Evolutionary conservation across 2,329 filamentous ascomycete species (phyloP).

Genomic region (Aspergillus sp.): DNA sequence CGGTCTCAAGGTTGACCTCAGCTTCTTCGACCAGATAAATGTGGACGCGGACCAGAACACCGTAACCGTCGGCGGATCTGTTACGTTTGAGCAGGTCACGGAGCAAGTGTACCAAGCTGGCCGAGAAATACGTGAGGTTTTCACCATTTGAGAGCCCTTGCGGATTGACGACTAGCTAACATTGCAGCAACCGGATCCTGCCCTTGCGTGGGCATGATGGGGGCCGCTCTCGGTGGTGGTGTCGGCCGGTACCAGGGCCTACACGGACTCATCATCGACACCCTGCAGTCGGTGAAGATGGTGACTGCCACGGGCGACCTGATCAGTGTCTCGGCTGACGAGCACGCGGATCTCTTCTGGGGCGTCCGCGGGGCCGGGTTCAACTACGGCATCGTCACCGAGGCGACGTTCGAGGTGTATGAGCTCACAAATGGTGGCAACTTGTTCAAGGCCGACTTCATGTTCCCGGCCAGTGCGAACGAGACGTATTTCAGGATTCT

Average conservation of each 20-base stretch:
- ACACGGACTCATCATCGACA: constrained; percentile 9
- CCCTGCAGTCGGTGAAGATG: constrained; percentile 10
- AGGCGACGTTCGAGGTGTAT: constrained; percentile 23
- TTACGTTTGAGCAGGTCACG: background rate
- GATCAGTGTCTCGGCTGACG: constrained; percentile 20
- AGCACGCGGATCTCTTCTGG: constrained; percentile 34
- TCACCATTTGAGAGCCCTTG: background rate
- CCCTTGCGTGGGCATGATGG: constrained; percentile 5
- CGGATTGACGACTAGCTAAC: background rate
- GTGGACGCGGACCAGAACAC: constrained; percentile 1
- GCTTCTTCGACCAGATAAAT: background rate
- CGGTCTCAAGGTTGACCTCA: constrained; percentile 1
- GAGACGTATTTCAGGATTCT: too few species aligned
- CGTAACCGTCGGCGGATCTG: constrained; percentile 1
- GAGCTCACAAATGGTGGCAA: constrained; percentile 8
- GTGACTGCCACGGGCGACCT: constrained; percentile 32
- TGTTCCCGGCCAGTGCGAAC: constrained; percentile 7
- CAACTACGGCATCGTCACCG: constrained; percentile 34
- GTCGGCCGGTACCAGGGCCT: constrained; percentile 8
- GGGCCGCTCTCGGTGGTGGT: constrained; percentile 11
- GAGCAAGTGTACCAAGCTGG: constrained; percentile 2
- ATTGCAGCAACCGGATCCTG: constrained; percentile 1
- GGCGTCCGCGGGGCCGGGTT: constrained; percentile 34
- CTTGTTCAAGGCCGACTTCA: constrained; percentile 9
- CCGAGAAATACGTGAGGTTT: background rate